Percentiles rank a stretch among this genome's conserved stretches.
Evolutionary conservation across 2,329 filamentous ascomycete species (phyloP).

Genomic region (Parastagonospora avenae): DNA sequence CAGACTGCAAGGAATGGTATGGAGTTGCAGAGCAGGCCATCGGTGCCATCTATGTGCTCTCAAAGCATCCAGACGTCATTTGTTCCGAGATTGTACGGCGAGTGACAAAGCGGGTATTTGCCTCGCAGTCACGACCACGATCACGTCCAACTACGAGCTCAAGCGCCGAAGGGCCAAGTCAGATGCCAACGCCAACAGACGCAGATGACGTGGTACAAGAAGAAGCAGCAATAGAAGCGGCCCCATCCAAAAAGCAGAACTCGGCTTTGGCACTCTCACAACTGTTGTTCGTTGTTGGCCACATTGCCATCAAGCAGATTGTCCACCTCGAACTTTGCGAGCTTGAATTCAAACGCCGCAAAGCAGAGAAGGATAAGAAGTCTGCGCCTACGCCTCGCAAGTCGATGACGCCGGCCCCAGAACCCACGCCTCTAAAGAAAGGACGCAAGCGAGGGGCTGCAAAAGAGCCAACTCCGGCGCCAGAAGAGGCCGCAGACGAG

Average conservation of each 20-base stretch:
- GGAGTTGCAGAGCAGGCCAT: conserved; percentile 96
- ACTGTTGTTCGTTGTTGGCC: conserved; percentile 90
- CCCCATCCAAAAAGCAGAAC: conserved; percentile 59
- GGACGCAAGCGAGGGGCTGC: conserved; percentile 47
- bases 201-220: conserved; percentile 26
- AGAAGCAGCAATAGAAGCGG: conserved; percentile 31
- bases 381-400: conserved; percentile 43
- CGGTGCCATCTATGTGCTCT: conserved; percentile 90
- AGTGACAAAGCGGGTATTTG: conserved; percentile 84
- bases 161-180: conserved; percentile 37
- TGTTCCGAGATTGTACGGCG: conserved; percentile 89
- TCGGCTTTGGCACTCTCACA: conserved; percentile 82
- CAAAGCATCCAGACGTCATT: conserved; percentile 90
- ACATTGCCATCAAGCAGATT: conserved; percentile 98
- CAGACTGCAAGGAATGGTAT: conserved; percentile 90
- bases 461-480: conserved; percentile 51
- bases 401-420: conserved; percentile 31
- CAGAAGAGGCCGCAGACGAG: conserved; percentile 75
- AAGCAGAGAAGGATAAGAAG: conserved; percentile 82
- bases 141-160: conserved; percentile 38
- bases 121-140: conserved; percentile 54
- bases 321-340: conserved; percentile 98
- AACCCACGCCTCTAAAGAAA: conserved; percentile 46
- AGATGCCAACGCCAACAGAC: conserved; percentile 13
- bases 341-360: conserved; percentile 94